Evolutionary conservation across 352 stramenopile species (phyloP).

Genomic region (Phytophthora chlamydospora): DNA sequence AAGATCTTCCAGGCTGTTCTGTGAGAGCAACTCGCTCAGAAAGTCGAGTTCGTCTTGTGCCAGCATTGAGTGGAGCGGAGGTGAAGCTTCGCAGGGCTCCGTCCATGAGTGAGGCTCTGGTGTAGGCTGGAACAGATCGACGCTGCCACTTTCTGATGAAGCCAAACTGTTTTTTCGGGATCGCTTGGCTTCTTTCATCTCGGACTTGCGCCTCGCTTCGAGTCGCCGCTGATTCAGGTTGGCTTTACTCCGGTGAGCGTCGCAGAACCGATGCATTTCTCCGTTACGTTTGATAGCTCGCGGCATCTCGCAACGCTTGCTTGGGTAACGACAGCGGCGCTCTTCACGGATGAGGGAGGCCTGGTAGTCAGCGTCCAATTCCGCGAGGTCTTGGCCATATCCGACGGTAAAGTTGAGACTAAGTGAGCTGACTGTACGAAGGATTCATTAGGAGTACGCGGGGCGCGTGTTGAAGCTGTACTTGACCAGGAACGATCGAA

Average conservation of each 20-base stretch:
- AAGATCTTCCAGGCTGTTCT: constrained; percentile 32
- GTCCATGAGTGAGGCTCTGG: not conserved
- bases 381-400: constrained; percentile 1
- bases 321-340: constrained; percentile 35
- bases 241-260: constrained; percentile 49
- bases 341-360: not conserved
- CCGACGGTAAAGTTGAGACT: constrained; percentile 6
- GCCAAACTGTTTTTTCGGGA: too few relatives aligned
- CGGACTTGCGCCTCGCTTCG: constrained; percentile 25
- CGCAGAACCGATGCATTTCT: constrained; percentile 50
- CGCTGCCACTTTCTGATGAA: too few relatives aligned
- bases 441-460: constrained; percentile 19
- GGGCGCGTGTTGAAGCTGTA: not conserved
- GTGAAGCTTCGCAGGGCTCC: constrained; percentile 4
- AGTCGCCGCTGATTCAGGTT: constrained; percentile 53
- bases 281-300: constrained; percentile 47
- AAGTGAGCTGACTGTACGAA: not conserved
- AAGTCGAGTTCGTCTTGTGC: constrained; percentile 31
- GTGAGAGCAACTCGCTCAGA: constrained; percentile 24
- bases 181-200: constrained; percentile 1
- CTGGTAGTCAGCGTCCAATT: constrained; percentile 8
- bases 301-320: constrained; percentile 46
- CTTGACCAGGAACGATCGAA: constrained; percentile 13
- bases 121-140: not conserved
- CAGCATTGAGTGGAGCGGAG: constrained; percentile 29